phyloP scores from a whole-genome alignment of 2,329 filamentous ascomycete genomes.

The Ceratocystis variospora region DNA sequence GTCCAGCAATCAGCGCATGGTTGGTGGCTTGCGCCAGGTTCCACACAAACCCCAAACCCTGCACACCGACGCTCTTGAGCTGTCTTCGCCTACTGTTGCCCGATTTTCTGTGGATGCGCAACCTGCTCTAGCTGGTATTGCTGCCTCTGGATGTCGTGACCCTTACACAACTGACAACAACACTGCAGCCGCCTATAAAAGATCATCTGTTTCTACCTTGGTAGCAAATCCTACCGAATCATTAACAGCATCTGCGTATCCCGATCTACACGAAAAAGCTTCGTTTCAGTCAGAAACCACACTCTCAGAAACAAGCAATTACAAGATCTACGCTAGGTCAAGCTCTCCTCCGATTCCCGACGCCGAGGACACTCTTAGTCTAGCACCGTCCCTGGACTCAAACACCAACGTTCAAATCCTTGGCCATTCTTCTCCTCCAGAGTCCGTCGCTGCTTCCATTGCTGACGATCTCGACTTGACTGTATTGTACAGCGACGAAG shows the following conservation, averaged over 20 bases:
- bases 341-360: slow-evolving; percentile 28
- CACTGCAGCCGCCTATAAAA: slow-evolving; percentile 12
- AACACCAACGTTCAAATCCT: slow-evolving; percentile 37
- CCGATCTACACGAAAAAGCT: slow-evolving; percentile 17
- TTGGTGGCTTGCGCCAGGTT: slow-evolving; percentile 43
- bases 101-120: slow-evolving; percentile 23
- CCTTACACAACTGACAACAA: slow-evolving; percentile 13
- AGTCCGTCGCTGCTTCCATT: slow-evolving; percentile 29
- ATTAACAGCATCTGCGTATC: slow-evolving; percentile 4
- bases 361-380: slow-evolving; percentile 25
- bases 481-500: slow-evolving; percentile 17
- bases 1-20: slow-evolving; percentile 39
- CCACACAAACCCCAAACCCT: slow-evolving; percentile 27
- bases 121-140: slow-evolving; percentile 25
- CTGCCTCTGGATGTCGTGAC: slow-evolving; percentile 23
- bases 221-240: neutral
- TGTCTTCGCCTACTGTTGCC: slow-evolving; percentile 16
- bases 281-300: slow-evolving; percentile 28
- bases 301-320: slow-evolving; percentile 38
- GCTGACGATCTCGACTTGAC: slow-evolving; percentile 42
- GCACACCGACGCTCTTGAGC: slow-evolving; percentile 12
- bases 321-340: slow-evolving; percentile 37
- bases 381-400: slow-evolving; percentile 29
- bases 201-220: slow-evolving; percentile 21
- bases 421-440: slow-evolving; percentile 36